Evolutionary conservation across 2,329 filamentous ascomycete species (phyloP).

Genomic region (Dothiorella sarmentorum): DNA sequence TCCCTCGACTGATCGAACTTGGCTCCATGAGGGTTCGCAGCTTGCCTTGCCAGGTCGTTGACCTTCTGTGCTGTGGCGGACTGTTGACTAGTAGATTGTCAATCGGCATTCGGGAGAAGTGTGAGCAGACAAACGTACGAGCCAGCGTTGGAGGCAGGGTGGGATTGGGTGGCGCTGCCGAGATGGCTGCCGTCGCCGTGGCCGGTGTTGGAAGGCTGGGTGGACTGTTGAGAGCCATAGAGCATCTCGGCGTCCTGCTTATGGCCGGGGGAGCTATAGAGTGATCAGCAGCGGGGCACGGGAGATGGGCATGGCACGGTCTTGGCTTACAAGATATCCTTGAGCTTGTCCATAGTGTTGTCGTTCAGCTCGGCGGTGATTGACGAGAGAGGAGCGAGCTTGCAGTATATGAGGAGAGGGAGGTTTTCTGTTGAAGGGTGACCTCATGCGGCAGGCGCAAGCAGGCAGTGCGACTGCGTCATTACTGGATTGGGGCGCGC

Average conservation of each 20-base stretch:
- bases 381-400: not conserved
- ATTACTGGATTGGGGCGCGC: not conserved
- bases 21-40: not conserved
- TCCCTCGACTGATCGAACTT: not conserved
- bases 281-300: not conserved
- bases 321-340: constrained; percentile 40
- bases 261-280: constrained; percentile 27
- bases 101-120: not conserved
- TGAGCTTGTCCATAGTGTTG: constrained; percentile 46
- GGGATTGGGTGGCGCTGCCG: not conserved
- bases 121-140: not conserved
- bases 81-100: no score
- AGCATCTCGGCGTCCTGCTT: constrained; percentile 37
- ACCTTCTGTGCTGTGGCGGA: not conserved
- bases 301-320: not conserved
- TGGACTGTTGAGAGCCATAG: constrained; percentile 21
- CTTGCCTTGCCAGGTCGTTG: not conserved
- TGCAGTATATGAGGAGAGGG: not conserved
- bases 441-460: constrained; percentile 16
- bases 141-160: not conserved
- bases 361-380: no score
- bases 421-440: not conserved
- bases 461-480: constrained; percentile 1
- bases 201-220: constrained; percentile 2
- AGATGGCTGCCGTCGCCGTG: constrained; percentile 27